A percentile compares a stretch with the other conserved stretches of the same genome.
Evolutionary conservation across 805 yeast genomes (phyloP).

Genomic region (Ogataea nonfermentans): DNA sequence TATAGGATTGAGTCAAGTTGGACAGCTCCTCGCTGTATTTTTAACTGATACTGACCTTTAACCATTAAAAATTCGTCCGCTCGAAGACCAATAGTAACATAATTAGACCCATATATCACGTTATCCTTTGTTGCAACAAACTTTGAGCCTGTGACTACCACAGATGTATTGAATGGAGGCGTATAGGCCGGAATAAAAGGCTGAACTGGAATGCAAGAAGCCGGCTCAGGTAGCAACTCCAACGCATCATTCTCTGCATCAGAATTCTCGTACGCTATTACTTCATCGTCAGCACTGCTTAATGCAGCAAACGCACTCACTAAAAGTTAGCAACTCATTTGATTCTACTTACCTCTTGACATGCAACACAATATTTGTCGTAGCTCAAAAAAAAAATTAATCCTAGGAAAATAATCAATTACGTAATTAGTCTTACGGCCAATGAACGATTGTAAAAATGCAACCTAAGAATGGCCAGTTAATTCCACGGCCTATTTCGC

Average conservation of each 20-base stretch:
- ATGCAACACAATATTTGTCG: slow-evolving; percentile 9
- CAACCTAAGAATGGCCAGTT: background rate
- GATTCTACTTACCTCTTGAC: slow-evolving; percentile 3
- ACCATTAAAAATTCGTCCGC: slow-evolving; percentile 42
- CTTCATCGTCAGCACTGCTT: slow-evolving; percentile 21
- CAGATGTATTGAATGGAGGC: slow-evolving; percentile 1
- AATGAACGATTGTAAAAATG: slow-evolving; percentile 9
- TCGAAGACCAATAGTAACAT: slow-evolving; percentile 43
- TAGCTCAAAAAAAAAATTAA: background rate
- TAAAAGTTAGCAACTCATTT: background rate
- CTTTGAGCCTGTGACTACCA: slow-evolving; percentile 32
- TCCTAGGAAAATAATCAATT: background rate
- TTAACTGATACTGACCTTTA: slow-evolving; percentile 46
- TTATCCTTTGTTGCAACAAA: slow-evolving; percentile 41
- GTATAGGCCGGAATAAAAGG: slow-evolving; percentile 2
- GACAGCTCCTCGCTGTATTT: slow-evolving; percentile 47
- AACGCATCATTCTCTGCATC: slow-evolving; percentile 8
- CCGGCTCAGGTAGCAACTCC: background rate
- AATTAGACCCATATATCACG: slow-evolving; percentile 32
- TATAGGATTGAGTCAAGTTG: slow-evolving; percentile 40
- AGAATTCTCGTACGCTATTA: slow-evolving; percentile 13
- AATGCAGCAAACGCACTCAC: slow-evolving; percentile 37
- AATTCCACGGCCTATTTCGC: slow-evolving; percentile 1
- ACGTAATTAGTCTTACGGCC: slow-evolving; percentile 5
- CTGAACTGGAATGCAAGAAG: slow-evolving; percentile 3